These are phyloP conservation scores for Albatrellus sp. DNA, from an alignment of 1,284 basidiomycete genomes.

Conservation along the genomic window DNA sequence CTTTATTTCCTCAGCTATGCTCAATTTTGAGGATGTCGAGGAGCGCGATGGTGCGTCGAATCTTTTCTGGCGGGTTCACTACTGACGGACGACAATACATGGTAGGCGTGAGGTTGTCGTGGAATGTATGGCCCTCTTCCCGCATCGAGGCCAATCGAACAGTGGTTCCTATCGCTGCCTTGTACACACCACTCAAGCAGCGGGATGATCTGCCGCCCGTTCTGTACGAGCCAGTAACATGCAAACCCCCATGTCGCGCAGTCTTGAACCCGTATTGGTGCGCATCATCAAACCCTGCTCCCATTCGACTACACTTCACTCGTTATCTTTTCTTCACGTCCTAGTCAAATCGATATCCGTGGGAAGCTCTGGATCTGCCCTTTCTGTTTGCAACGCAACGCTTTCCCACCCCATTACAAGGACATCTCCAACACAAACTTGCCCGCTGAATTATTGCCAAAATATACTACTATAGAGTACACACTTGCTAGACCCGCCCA, in stretches of 20 bases:
- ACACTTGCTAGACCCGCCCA: conserved; percentile 86
- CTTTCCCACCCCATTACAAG: conserved; percentile 98
- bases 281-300: conserved; percentile 2
- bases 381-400: conserved; percentile 93
- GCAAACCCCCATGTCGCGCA: conserved; percentile 88
- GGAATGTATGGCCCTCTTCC: conserved; percentile 98
- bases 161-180: conserved; percentile 92
- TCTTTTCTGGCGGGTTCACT: neutral
- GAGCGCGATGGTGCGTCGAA: conserved; percentile 42
- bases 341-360: conserved; percentile 94
- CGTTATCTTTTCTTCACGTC: conserved; percentile 1
- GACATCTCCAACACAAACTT: conserved; percentile 97
- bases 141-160: conserved; percentile 96
- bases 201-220: conserved; percentile 94
- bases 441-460: conserved; percentile 90
- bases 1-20: conserved; percentile 8
- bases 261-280: conserved; percentile 97
- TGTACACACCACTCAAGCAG: conserved; percentile 96
- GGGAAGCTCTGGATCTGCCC: conserved; percentile 99
- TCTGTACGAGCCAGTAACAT: conserved; percentile 95
- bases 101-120: conserved; percentile 81
- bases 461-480: conserved; percentile 99
- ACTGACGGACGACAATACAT: neutral
- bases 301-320: neutral
- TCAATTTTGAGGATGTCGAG: conserved; percentile 51